Evolutionary conservation across 306 rosid species (phyloP).

Genomic region (Inga laurina): DNA sequence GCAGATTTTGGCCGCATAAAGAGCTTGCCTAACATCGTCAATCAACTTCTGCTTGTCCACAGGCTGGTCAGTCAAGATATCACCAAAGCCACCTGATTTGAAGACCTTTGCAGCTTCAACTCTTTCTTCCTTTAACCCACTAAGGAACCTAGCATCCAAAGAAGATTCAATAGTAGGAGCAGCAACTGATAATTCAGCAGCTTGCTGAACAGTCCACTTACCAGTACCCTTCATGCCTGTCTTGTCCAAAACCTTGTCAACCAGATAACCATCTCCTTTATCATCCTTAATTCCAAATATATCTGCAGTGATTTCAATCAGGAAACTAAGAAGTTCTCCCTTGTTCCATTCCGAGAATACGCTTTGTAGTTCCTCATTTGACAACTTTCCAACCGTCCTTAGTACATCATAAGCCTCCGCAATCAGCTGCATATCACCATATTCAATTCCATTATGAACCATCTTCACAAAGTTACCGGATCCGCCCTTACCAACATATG

Average conservation of each 20-base stretch:
- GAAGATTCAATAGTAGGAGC: conserved; percentile 94
- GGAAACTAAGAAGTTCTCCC: conserved; percentile 89
- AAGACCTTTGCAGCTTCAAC: conserved; percentile 83
- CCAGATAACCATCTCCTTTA: conserved; percentile 80
- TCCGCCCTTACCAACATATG: conserved; percentile 83
- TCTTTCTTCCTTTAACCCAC: conserved; percentile 89
- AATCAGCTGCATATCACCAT: conserved; percentile 96
- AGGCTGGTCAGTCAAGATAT: conserved; percentile 49
- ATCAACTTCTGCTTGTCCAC: conserved; percentile 78
- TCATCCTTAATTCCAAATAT: conserved; percentile 91
- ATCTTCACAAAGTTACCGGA: conserved; percentile 97
- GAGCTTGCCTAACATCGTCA: conserved; percentile 85
- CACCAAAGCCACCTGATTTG: conserved; percentile 61
- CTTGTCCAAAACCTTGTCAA: conserved; percentile 93
- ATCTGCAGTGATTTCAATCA: conserved; percentile 89
- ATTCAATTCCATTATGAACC: conserved; percentile 90
- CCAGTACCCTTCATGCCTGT: conserved; percentile 98
- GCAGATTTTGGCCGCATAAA: conserved; percentile 87
- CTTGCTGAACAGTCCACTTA: conserved; percentile 97
- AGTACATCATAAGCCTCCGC: conserved; percentile 93
- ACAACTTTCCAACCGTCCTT: conserved; percentile 84
- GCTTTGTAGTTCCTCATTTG: conserved; percentile 70
- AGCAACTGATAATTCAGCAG: conserved; percentile 89
- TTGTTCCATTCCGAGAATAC: conserved; percentile 89
- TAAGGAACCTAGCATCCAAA: conserved; percentile 90